Evolutionary conservation across 169 alveolate species (phyloP).

Genomic region (Plasmodium gaboni): DNA sequence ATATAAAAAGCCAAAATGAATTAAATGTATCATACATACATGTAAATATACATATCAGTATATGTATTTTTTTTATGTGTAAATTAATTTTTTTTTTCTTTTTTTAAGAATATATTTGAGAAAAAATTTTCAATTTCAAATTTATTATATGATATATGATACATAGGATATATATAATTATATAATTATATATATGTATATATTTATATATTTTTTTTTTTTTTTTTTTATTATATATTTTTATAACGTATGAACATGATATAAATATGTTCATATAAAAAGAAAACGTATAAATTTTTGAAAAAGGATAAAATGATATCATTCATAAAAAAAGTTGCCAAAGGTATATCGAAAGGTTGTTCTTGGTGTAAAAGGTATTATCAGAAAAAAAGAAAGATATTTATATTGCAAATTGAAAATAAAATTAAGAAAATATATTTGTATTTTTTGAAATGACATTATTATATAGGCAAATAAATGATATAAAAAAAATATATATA

Average conservation of each 20-base stretch:
- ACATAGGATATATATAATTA: not conserved
- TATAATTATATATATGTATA: not conserved
- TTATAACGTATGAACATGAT: not conserved
- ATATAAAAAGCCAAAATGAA: too few relatives aligned
- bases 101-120: too few relatives aligned
- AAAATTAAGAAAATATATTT: not conserved
- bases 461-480: not conserved
- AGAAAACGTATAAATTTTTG: too few relatives aligned
- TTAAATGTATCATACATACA: too few relatives aligned
- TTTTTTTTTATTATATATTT: not conserved
- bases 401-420: not conserved
- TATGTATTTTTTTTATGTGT: too few relatives aligned
- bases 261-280: not conserved
- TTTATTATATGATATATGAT: too few relatives aligned
- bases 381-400: not conserved
- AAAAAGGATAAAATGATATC: slow-evolving; percentile 29
- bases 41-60: too few relatives aligned
- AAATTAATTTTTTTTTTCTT: too few relatives aligned
- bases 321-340: slow-evolving; percentile 45
- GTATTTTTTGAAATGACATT: too few relatives aligned
- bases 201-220: not conserved
- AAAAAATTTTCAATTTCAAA: too few relatives aligned
- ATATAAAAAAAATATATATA: not conserved
- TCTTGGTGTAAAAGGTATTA: slow-evolving; percentile 60
- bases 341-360: slow-evolving; percentile 22